Percentiles rank a stretch among this genome's conserved stretches.
Conservation (phyloP, 306 rosid species). For the Lablab purpureus region DNA sequence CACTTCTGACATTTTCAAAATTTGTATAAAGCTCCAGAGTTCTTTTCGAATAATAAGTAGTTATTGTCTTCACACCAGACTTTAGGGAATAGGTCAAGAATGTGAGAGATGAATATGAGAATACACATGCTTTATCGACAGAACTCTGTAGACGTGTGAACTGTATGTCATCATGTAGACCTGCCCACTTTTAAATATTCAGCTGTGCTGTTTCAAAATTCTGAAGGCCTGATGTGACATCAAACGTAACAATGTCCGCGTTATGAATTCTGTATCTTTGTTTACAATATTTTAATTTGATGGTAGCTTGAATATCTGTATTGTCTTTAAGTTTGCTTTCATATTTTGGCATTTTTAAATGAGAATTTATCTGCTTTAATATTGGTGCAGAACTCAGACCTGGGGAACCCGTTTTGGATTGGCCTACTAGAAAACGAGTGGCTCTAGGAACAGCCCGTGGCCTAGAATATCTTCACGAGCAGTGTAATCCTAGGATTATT, state of each 20-base stretch:
- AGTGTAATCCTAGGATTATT: conserved; percentile 94
- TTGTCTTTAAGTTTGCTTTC: neutral
- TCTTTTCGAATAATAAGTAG: neutral
- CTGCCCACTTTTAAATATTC: conserved; percentile 11
- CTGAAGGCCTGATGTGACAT: conserved; percentile 19
- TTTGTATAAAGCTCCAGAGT: neutral
- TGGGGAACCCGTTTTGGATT: conserved; percentile 73
- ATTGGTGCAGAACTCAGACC: conserved; percentile 75
- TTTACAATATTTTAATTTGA: neutral
- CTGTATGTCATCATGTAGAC: conserved; percentile 1
- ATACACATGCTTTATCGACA: neutral
- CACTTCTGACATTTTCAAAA: neutral
- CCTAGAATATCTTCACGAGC: conserved; percentile 90
- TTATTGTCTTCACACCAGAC: conserved; percentile 23
- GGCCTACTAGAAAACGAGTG: conserved; percentile 84
- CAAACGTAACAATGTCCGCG: conserved; percentile 6
- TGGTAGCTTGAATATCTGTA: conserved; percentile 23
- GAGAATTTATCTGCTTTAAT: conserved; percentile 41
- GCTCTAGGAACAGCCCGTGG: conserved; percentile 97
- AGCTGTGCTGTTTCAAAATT: conserved; percentile 28
- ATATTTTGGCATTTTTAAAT: conserved; percentile 20
- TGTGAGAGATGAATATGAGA: conserved; percentile 6
- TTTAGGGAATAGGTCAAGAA: conserved; percentile 23
- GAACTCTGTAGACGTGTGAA: neutral
- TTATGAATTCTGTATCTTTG: conserved; percentile 2